phyloP scores from a whole-genome alignment of 768 basidiomycete species.

The Boletus fagicola region DNA sequence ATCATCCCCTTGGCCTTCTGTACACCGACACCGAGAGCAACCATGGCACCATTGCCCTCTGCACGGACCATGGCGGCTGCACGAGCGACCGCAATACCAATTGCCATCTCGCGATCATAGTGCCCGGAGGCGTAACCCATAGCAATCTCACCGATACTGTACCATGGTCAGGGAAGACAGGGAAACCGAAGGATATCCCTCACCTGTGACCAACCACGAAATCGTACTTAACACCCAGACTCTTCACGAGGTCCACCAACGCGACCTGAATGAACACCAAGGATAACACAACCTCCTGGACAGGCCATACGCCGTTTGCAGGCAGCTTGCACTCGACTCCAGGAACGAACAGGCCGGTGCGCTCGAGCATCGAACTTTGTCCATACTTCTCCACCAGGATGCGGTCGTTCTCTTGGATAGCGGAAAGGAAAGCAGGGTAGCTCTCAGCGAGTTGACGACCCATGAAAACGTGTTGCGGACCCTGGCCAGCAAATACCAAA shows the following conservation, averaged over 20 bases:
- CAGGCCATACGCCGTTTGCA: slow-evolving; percentile 32
- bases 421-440: slow-evolving; percentile 32
- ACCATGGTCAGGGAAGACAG: slow-evolving; percentile 7
- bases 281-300: slow-evolving; percentile 34
- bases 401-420: slow-evolving; percentile 34
- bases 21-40: slow-evolving; percentile 34
- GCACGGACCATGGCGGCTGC: slow-evolving; percentile 37
- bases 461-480: slow-evolving; percentile 37
- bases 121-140: slow-evolving; percentile 40
- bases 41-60: slow-evolving; percentile 37
- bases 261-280: slow-evolving; percentile 36
- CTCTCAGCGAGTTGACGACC: slow-evolving; percentile 35
- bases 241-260: slow-evolving; percentile 33
- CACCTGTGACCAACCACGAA: slow-evolving; percentile 38
- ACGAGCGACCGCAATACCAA: slow-evolving; percentile 37
- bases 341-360: slow-evolving; percentile 35
- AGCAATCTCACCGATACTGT: slow-evolving; percentile 35
- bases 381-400: slow-evolving; percentile 29
- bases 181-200: neutral
- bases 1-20: slow-evolving; percentile 34
- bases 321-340: slow-evolving; percentile 22
- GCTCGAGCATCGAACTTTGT: slow-evolving; percentile 33
- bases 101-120: slow-evolving; percentile 33
- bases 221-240: slow-evolving; percentile 33
- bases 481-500: slow-evolving; percentile 37